A percentile compares a stretch with the other conserved stretches of the same genome.
phyloP scores from a whole-genome alignment of 2,329 filamentous ascomycete genomes.

The Metarhizium rileyi region DNA sequence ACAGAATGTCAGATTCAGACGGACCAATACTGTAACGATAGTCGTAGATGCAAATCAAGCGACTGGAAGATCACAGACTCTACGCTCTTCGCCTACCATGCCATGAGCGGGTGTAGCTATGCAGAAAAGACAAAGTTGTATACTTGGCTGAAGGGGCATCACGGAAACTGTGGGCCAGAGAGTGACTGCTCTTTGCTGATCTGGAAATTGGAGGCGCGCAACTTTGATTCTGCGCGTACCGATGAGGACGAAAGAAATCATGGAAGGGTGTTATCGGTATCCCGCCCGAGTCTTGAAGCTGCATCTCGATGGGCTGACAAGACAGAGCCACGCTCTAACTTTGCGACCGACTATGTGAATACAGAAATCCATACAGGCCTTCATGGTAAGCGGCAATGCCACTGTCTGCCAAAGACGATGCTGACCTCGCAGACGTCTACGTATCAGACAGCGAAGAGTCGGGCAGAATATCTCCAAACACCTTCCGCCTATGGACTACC shows the following conservation, averaged over 20 bases:
- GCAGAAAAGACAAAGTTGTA: conserved; percentile 18
- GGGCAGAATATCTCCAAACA: conserved; percentile 30
- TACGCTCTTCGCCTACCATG: conserved; percentile 21
- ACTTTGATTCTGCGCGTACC: background rate
- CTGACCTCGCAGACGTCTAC: conserved; percentile 2
- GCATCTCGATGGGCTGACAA: background rate
- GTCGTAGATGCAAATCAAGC: conserved; percentile 2
- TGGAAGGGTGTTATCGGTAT: background rate
- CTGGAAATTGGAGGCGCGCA: background rate
- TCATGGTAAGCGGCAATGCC: background rate
- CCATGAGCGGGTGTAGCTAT: conserved; percentile 21
- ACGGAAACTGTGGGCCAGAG: background rate
- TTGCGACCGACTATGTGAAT: background rate
- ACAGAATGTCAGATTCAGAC: background rate
- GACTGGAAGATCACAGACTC: conserved; percentile 15
- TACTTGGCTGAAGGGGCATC: conserved; percentile 14
- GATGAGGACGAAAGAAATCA: background rate
- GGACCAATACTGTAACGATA: conserved; percentile 2
- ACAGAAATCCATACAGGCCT: background rate
- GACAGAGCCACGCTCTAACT: background rate
- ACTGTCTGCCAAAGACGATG: background rate
- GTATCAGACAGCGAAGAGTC: conserved; percentile 32
- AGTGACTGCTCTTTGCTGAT: background rate
- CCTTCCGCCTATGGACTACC: conserved; percentile 28
- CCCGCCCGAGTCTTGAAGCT: background rate